A percentile compares a stretch with the other conserved stretches of the same genome.
These are phyloP conservation scores for Xylaria sp. DNA, from an alignment of 2,329 filamentous ascomycete species.

Conservation along the genomic window DNA sequence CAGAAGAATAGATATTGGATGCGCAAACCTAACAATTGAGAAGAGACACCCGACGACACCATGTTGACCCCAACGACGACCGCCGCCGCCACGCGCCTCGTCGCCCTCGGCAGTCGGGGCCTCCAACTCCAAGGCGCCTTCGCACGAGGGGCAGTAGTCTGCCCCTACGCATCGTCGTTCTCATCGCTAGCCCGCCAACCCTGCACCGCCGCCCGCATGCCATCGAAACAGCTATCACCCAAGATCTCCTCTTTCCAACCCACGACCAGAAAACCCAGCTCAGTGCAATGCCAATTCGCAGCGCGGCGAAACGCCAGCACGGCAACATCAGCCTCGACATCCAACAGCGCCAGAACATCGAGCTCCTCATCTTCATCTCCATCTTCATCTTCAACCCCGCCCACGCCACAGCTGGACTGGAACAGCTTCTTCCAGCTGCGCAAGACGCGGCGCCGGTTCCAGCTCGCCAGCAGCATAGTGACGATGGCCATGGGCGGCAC, in stretches of 20 bases:
- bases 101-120: constrained; percentile 45
- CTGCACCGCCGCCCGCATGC: constrained; percentile 35
- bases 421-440: constrained; percentile 93
- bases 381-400: neutral
- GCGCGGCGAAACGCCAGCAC: constrained; percentile 44
- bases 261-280: constrained; percentile 32
- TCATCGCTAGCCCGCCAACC: constrained; percentile 41
- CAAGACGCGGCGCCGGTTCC: constrained; percentile 84
- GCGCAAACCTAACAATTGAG: constrained; percentile 17
- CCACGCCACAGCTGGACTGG: constrained; percentile 73
- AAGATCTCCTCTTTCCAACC: constrained; percentile 30
- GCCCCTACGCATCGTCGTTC: constrained; percentile 42
- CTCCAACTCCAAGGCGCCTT: constrained; percentile 47
- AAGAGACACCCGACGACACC: constrained; percentile 25
- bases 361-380: constrained; percentile 30
- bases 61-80: constrained; percentile 47
- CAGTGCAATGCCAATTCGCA: constrained; percentile 43
- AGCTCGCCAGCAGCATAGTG: constrained; percentile 79
- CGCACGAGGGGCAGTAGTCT: constrained; percentile 42
- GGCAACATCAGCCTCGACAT: neutral
- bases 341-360: constrained; percentile 40
- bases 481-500: constrained; percentile 72
- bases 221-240: constrained; percentile 38
- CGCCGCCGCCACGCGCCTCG: constrained; percentile 46
- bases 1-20: neutral